Base-by-base conservation (phyloP, 345 rosid species). In the Garcia nutans region DNA sequence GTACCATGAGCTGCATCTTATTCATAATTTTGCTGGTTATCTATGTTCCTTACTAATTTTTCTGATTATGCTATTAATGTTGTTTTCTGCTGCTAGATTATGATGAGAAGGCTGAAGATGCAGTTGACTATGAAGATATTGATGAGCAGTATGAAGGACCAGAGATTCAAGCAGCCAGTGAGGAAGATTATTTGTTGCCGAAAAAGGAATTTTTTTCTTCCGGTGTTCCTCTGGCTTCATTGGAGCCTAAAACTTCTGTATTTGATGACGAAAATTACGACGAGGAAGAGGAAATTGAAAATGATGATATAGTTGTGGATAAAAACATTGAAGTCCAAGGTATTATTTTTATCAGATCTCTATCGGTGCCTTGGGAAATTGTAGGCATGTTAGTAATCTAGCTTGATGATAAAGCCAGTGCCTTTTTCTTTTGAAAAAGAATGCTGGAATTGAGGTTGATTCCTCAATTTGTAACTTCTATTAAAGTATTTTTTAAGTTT, bases 101-200 rank as follows among this genome's bases (percentile, higher is more conserved):
- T 85, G 85, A 87, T 82, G 89, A 88, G 84, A 92, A 96, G 88
- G 90, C 93, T 37, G 99, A 93, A 87, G 90, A 92, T 90, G 98
- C 98, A 23, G 87, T 93, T 82, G 95, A 96, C 82, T 96, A 92
- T 80, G 96, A 93, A 81, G 98, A 96, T 85, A 80, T 96, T 76
- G 99, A 96, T 74, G 99, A 96, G 87, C 90, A 88, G 79, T 96
- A 93, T 58, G 99, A 96, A 73, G 97, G 97, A 22, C 97, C 93
- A 3, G 98, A 96, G 86, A 85, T 81, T 81, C 92, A 92, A 78
- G 90, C 85, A 80, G 90, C 83, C 31, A 81, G 83, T 15, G 98
- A 93, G 87, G 99, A 92, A 86, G 97, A 90, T 74, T 85, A 88
- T 82, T 81, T 92, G 77, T 86, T 93, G 73, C 89, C 97, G 45